Evolutionary conservation across 225 moss, liverwort and hornwort species (phyloP).

Genomic region (Pleurozium schreberi): DNA sequence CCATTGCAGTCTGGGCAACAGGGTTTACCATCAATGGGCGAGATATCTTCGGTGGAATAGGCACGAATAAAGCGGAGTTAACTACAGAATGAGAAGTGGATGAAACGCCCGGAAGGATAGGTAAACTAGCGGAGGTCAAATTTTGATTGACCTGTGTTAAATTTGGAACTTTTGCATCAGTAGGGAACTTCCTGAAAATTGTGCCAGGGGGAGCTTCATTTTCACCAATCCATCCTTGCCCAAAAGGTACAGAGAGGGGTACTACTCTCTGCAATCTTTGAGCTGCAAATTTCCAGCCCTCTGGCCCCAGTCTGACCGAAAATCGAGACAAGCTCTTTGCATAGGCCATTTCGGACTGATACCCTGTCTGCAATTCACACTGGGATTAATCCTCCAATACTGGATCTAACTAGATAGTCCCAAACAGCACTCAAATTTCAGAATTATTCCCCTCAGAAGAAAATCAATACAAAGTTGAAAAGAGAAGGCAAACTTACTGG

Average conservation of each 20-base stretch:
- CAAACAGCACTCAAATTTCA: background rate
- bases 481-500: slow-evolving; percentile 50
- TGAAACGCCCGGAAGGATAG: slow-evolving; percentile 4
- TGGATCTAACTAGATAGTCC: background rate
- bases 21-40: slow-evolving; percentile 22
- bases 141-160: slow-evolving; percentile 11
- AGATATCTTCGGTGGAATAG: slow-evolving; percentile 13
- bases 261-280: slow-evolving; percentile 51
- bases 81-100: slow-evolving; percentile 17
- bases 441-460: background rate
- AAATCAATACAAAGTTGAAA: background rate
- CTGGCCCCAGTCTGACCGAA: slow-evolving; percentile 29
- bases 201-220: slow-evolving; percentile 51
- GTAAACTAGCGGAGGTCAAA: background rate
- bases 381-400: background rate
- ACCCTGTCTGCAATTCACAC: slow-evolving; percentile 40
- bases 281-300: slow-evolving; percentile 48
- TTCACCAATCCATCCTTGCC: slow-evolving; percentile 54
- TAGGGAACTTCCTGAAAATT: slow-evolving; percentile 33
- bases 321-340: slow-evolving; percentile 54
- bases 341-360: slow-evolving; percentile 45
- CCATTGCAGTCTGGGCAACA: slow-evolving; percentile 32
- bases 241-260: slow-evolving; percentile 48
- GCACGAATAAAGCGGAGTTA: slow-evolving; percentile 6
- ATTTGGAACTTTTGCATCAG: slow-evolving; percentile 16